Conservation (phyloP, 2,329 filamentous ascomycete species). For the Coniochaeta sp. region DNA sequence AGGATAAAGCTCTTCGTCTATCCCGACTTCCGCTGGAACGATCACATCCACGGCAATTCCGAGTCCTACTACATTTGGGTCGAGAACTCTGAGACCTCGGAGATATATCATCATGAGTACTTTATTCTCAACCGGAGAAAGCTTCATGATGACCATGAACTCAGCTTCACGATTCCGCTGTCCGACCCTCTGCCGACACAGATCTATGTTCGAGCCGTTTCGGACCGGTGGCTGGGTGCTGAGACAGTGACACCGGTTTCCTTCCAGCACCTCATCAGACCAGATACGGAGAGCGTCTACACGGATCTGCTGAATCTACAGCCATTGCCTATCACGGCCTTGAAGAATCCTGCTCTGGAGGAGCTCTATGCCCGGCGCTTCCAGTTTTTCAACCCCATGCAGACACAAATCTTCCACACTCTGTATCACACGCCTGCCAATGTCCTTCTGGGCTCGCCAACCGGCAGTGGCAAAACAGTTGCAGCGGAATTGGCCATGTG, state of each 20-base stretch:
- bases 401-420: conserved; percentile 96
- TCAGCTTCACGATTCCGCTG: conserved; percentile 95
- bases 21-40: conserved; percentile 92
- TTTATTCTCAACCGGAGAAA: conserved; percentile 89
- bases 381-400: conserved; percentile 98
- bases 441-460: conserved; percentile 89
- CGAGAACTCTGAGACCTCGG: conserved; percentile 93
- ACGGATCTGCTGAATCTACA: conserved; percentile 90
- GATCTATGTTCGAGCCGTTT: conserved; percentile 91
- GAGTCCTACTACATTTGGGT: conserved; percentile 99
- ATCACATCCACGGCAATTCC: conserved; percentile 84
- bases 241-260: conserved; percentile 94
- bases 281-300: conserved; percentile 95
- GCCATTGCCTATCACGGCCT: conserved; percentile 74
- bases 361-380: conserved; percentile 85
- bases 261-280: conserved; percentile 94
- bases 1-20: conserved; percentile 82
- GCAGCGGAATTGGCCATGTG: conserved; percentile 97
- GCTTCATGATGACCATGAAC: conserved; percentile 90
- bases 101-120: conserved; percentile 96
- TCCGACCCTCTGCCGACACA: conserved; percentile 90
- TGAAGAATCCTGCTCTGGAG: conserved; percentile 82
- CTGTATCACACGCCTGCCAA: conserved; percentile 90
- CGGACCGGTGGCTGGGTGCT: conserved; percentile 91
- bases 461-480: conserved; percentile 94